These are phyloP conservation scores for Solanum chacoense DNA, from an alignment of 305 asterid genomes.

Conservation along the genomic window DNA sequence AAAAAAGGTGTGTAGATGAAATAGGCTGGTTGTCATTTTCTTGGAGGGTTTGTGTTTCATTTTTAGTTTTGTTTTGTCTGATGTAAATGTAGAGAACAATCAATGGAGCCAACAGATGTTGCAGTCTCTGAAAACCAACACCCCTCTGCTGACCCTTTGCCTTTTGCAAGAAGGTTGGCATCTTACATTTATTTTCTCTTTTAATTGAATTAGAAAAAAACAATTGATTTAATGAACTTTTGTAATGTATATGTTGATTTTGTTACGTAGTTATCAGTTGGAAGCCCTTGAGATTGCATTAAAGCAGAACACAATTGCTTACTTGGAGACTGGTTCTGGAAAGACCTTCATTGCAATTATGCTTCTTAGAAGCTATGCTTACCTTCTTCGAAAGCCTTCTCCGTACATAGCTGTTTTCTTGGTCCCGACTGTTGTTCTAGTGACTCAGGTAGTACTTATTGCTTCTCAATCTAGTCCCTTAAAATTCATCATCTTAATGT, in stretches of 20 bases:
- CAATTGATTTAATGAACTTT: background rate
- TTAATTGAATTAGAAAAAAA: too few relatives aligned
- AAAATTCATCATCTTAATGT: background rate
- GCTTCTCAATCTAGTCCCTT: background rate
- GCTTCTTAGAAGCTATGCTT: background rate
- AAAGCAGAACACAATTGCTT: background rate
- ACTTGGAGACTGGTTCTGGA: background rate
- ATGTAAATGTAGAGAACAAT: background rate
- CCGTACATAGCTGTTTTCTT: background rate
- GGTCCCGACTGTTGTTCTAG: background rate
- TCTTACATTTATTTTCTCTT: background rate
- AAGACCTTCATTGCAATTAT: background rate
- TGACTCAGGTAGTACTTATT: background rate
- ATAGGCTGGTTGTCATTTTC: background rate
- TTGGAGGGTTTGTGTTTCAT: background rate
- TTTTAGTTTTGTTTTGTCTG: background rate
- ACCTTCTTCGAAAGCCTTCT: background rate
- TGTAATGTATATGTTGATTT: background rate
- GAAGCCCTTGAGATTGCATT: background rate
- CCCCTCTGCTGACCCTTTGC: background rate
- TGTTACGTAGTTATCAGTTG: background rate
- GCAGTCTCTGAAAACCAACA: background rate
- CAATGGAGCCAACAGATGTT: background rate
- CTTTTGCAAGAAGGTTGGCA: background rate
- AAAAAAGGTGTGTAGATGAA: background rate